Evolutionary conservation across 2,329 filamentous ascomycete species (phyloP).

Genomic region (Xylariaceae sp.): DNA sequence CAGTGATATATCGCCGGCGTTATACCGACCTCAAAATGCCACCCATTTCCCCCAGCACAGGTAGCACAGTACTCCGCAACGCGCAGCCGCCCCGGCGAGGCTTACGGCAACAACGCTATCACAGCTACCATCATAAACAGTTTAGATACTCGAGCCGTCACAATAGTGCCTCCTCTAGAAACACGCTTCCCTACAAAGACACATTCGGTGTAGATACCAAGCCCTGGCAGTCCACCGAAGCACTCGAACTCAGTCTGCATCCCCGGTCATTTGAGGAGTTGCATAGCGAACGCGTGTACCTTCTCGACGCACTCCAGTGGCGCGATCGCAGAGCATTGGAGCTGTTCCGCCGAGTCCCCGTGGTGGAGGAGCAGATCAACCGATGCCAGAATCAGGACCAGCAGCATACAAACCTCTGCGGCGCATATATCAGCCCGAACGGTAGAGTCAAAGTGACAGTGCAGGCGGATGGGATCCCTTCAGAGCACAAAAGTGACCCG

Average conservation of each 20-base stretch:
- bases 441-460: conserved; percentile 1
- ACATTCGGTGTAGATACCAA: background rate
- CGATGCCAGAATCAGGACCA: conserved; percentile 28
- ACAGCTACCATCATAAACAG: background rate
- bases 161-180: background rate
- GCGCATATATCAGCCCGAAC: background rate
- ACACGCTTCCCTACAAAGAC: background rate
- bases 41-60: background rate
- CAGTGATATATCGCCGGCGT: background rate
- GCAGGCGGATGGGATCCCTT: background rate
- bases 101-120: background rate
- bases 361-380: conserved; percentile 43
- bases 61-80: background rate
- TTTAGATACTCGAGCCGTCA: background rate
- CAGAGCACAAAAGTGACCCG: background rate
- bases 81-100: background rate
- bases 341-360: conserved; percentile 48
- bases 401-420: conserved; percentile 29
- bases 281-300: conserved; percentile 54
- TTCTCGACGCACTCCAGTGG: conserved; percentile 48
- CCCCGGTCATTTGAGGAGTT: conserved; percentile 51
- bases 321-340: conserved; percentile 47
- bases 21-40: background rate
- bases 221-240: conserved; percentile 23
- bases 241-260: conserved; percentile 39